phyloP scores from a whole-genome alignment of 345 rosid genomes.

The Populus deltoides region DNA sequence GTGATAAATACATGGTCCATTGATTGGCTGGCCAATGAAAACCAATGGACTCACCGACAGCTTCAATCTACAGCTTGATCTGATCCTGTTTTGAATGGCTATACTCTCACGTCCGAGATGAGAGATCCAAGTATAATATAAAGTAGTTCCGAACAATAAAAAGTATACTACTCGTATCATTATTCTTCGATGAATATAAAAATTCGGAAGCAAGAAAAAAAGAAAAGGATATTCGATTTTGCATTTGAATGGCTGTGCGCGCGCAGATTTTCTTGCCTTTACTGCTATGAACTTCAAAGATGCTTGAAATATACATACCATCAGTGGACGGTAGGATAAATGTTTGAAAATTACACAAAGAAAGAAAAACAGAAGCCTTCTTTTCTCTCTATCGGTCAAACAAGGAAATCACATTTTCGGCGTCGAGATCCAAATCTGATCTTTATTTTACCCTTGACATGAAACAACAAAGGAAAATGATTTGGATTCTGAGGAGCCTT shows the following conservation, averaged over 20 bases:
- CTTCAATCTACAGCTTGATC: slow-evolving; percentile 4
- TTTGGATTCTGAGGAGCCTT: too few species aligned
- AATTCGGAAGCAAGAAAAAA: neutral
- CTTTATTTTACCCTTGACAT: too few species aligned
- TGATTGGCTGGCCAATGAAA: slow-evolving; percentile 1
- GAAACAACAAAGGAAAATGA: too few species aligned
- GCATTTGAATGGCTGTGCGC: neutral
- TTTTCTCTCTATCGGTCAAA: too few species aligned
- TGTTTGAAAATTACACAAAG: too few species aligned
- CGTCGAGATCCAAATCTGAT: neutral
- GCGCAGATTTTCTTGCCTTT: neutral
- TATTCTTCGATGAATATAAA: neutral
- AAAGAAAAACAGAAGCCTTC: too few species aligned
- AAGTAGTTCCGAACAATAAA: neutral
- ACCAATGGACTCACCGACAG: neutral
- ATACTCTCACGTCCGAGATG: neutral
- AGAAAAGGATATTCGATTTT: neutral
- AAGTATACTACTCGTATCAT: neutral
- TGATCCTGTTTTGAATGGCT: slow-evolving; percentile 18
- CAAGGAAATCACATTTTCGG: neutral
- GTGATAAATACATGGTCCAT: neutral
- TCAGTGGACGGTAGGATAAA: neutral
- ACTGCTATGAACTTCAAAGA: neutral
- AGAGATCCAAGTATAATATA: neutral
- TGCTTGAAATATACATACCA: neutral